phyloP scores from a whole-genome alignment of 495 filamentous ascomycete species.

The Cenococcum geophilum region DNA sequence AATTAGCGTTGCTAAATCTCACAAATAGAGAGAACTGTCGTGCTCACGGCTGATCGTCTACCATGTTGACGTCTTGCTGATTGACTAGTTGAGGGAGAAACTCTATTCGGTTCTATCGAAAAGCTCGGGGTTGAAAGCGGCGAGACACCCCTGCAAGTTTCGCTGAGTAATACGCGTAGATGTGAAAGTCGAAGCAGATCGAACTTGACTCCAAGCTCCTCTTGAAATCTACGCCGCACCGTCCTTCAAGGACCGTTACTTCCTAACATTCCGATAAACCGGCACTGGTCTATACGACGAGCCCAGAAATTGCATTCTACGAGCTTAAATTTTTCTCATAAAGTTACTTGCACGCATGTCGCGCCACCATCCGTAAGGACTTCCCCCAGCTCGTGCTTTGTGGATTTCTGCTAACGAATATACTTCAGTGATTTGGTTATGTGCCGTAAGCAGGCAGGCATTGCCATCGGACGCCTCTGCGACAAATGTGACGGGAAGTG shows the following conservation, averaged over 20 bases:
- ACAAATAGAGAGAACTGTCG: not conserved
- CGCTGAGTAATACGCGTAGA: not conserved
- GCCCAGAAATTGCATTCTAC: not conserved
- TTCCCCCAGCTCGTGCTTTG: constrained; percentile 9
- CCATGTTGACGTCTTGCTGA: not conserved
- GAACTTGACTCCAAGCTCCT: not conserved
- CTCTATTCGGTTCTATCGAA: not conserved
- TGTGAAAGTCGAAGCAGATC: not conserved
- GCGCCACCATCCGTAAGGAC: constrained; percentile 69
- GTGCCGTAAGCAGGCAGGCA: constrained; percentile 98
- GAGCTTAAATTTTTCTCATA: not conserved
- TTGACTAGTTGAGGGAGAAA: not conserved
- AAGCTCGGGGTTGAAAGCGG: not conserved
- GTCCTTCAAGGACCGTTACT: too few species aligned
- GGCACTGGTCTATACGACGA: too few species aligned
- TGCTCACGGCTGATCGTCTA: constrained; percentile 4
- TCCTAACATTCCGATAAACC: too few species aligned
- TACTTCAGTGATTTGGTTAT: constrained; percentile 85
- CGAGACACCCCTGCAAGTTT: not conserved
- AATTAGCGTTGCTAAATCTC: not conserved
- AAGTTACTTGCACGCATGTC: constrained; percentile 49
- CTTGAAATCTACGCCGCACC: not conserved
- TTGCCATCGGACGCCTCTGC: constrained; percentile 96
- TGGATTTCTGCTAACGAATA: constrained; percentile 32
- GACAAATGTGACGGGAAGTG: constrained; percentile 99